Percentiles rank a stretch among this genome's conserved stretches.
Evolutionary conservation across 2,329 filamentous ascomycete genomes (phyloP).

Genomic region (Cercospora sp.): DNA sequence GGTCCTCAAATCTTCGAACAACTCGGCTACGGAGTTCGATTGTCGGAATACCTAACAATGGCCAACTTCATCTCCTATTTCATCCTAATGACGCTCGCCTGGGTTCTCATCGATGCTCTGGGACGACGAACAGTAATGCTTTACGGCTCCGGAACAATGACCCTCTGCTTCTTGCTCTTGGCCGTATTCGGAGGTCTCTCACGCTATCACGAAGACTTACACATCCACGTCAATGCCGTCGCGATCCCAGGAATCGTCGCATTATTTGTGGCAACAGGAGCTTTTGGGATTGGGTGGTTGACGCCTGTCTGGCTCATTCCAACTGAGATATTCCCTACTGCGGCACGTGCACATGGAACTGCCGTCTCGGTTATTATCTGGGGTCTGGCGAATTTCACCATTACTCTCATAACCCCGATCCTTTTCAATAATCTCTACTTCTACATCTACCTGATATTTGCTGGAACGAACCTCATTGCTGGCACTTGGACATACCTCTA

Average conservation of each 20-base stretch:
- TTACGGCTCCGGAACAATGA: constrained; percentile 53
- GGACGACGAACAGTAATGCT: constrained; percentile 57
- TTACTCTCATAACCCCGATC: constrained; percentile 59
- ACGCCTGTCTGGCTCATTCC: constrained; percentile 61
- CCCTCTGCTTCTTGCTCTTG: constrained; percentile 53
- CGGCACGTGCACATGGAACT: constrained; percentile 56
- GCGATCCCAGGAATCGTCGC: constrained; percentile 55
- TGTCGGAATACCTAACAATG: constrained; percentile 58
- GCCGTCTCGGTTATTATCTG: constrained; percentile 58
- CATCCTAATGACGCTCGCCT: constrained; percentile 61
- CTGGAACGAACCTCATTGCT: constrained; percentile 55
- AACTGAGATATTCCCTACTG: constrained; percentile 59
- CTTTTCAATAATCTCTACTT: constrained; percentile 62
- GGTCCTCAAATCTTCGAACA: constrained; percentile 65
- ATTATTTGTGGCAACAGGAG: constrained; percentile 59
- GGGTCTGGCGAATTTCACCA: constrained; percentile 59
- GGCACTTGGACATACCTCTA: constrained; percentile 57
- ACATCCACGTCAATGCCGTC: constrained; percentile 45
- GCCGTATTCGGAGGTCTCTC: constrained; percentile 54
- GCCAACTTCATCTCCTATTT: constrained; percentile 64
- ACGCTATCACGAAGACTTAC: constrained; percentile 41
- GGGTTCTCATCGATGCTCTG: constrained; percentile 59
- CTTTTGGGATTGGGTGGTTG: constrained; percentile 63
- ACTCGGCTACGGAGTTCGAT: constrained; percentile 55
- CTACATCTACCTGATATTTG: constrained; percentile 60